Evolutionary conservation across 441 rosid genomes (phyloP), one percentile per base, ranked within the genome.

Genomic region (Pelargonium hybrid): DNA sequence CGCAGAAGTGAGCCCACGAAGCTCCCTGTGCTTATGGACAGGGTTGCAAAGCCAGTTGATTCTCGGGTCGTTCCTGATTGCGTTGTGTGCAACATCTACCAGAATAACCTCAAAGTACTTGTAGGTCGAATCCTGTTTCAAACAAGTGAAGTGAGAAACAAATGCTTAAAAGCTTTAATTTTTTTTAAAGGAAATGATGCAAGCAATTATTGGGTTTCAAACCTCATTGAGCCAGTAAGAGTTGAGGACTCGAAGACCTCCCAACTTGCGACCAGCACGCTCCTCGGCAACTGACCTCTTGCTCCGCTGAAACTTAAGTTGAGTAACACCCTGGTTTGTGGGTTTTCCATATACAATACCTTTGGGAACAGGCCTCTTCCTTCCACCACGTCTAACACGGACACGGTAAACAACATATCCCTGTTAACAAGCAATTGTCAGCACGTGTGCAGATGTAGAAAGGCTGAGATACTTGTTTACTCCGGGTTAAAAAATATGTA

Each of bases 241-340:
- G 79, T 92, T 94, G 39, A 94, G 86, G 66, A 92, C 97, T 73
- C 88, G 82, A 5, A 94, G 98, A 61, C 96, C 98, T 39, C 96
- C 98, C 86, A 92, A 80, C 71, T 87, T 92, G 66, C 98, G 81
- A 14, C 99, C 98, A 77, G 99, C 98, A 71, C 99, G 96, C 85
- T 94, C 97, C 86, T 94, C 99, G 0, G 99, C 98, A 54, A 94
- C 97, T 23, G 96, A 90, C 64, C 99, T 81, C 93, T 94, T 94
- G 84, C 98, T 90, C 9, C 98, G 82, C 86, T 92, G 98, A 68
- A 94, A 94, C 80, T 94, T 94, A 76, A 94, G 86, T 71, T 94
- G 99, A n/a, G 99, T 94, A 2, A 94, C 98, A 79, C 99, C 97
- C 87, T 94, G 98, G 90, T 94, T 94, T 2, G 98, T 92, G 61